Evolutionary conservation across 495 filamentous ascomycete genomes (phyloP).

Genomic region (Penicillium daleae): DNA sequence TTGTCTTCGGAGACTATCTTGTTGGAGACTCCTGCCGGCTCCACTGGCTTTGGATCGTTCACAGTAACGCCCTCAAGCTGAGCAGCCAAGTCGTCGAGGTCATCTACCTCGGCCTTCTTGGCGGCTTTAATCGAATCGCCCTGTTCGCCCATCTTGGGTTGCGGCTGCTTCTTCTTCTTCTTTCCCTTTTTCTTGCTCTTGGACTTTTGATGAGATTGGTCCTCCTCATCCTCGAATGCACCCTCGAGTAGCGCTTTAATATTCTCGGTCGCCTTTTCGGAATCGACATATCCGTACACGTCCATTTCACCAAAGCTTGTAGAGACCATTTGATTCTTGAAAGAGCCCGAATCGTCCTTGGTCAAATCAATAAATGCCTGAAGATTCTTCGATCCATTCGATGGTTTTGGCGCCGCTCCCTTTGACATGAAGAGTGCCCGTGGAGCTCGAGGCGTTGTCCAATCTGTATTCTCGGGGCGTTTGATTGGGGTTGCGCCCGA

Average conservation of each 20-base stretch:
- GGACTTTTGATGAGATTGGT: constrained; percentile 54
- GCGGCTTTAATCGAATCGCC: constrained; percentile 37
- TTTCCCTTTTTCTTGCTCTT: constrained; percentile 51
- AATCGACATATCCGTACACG: constrained; percentile 72
- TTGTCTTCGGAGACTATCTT: constrained; percentile 42
- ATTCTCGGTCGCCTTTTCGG: constrained; percentile 76
- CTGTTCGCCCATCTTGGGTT: constrained; percentile 34
- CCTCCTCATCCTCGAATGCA: constrained; percentile 81
- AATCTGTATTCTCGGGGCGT: constrained; percentile 48
- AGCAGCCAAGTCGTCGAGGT: constrained; percentile 57
- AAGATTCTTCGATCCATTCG: constrained; percentile 42
- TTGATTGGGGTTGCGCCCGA: constrained; percentile 46
- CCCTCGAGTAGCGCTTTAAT: constrained; percentile 88
- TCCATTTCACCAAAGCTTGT: constrained; percentile 52
- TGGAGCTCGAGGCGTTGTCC: constrained; percentile 43
- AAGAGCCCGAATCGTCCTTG: constrained; percentile 27
- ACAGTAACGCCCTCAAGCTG: constrained; percentile 65
- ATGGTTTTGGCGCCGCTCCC: constrained; percentile 37
- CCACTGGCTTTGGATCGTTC: constrained; percentile 34
- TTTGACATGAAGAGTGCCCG: constrained; percentile 50
- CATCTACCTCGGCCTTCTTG: constrained; percentile 35
- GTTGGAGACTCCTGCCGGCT: constrained; percentile 11
- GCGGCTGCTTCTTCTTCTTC: constrained; percentile 53
- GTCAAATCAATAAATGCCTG: constrained; percentile 53
- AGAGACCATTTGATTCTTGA: not conserved